Conservation (phyloP, 192 early-diverging fungal genomes). For the Entomortierella parvispora region DNA sequence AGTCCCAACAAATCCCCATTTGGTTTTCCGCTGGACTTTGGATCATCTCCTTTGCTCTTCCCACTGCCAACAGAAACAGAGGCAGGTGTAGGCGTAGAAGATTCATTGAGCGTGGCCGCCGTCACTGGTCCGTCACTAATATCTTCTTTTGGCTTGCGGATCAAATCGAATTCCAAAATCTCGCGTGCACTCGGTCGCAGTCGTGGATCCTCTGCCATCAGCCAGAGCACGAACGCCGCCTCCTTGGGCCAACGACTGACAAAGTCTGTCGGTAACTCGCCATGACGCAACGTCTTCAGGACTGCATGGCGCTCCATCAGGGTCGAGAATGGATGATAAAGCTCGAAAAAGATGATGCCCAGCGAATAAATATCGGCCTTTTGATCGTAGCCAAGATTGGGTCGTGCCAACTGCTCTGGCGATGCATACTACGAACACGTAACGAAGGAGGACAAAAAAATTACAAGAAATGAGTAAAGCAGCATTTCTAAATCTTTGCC, state of each 20-base stretch:
- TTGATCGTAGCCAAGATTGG: constrained; percentile 68
- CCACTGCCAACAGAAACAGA: no score
- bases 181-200: constrained; percentile 75
- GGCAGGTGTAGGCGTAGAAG: no score
- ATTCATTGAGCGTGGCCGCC: no score
- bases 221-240: constrained; percentile 83
- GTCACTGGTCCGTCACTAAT: neutral
- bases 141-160: constrained; percentile 57
- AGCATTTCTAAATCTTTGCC: no score
- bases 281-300: constrained; percentile 71
- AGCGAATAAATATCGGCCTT: constrained; percentile 95
- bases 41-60: neutral
- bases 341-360: constrained; percentile 96
- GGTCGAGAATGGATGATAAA: constrained; percentile 89
- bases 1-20: constrained; percentile 5
- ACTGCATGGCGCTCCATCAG: constrained; percentile 89
- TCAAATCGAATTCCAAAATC: constrained; percentile 77
- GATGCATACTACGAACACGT: constrained; percentile 72
- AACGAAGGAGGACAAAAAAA: neutral
- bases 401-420: constrained; percentile 78
- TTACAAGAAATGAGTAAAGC: neutral
- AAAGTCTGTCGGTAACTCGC: constrained; percentile 77
- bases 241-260: constrained; percentile 77
- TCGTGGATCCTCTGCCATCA: constrained; percentile 81
- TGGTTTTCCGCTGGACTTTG: neutral